Conservation (phyloP, 331 rosid genomes). For the Stylosanthes scabra region DNA sequence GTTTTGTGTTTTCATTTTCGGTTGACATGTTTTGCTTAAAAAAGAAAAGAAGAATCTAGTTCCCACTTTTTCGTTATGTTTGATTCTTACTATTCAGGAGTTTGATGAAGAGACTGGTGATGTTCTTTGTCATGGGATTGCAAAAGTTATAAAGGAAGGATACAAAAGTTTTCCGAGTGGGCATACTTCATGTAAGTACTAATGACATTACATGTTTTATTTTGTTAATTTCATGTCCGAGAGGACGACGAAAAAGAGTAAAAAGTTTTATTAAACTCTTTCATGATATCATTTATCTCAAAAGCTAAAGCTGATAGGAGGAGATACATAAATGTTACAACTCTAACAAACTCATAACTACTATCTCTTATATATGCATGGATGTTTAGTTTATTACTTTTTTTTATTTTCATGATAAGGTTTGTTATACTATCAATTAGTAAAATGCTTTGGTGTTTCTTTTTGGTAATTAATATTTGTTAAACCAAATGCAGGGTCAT, state of each 20-base stretch:
- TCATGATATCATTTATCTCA: too few species aligned
- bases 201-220: neutral
- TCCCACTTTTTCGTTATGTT: neutral
- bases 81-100: slow-evolving; percentile 44
- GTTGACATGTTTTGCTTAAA: neutral
- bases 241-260: too few species aligned
- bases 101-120: slow-evolving; percentile 55
- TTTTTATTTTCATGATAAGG: too few species aligned
- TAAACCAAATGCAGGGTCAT: slow-evolving; percentile 70
- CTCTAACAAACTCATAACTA: too few species aligned
- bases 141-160: slow-evolving; percentile 72
- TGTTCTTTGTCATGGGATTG: slow-evolving; percentile 69
- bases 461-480: slow-evolving; percentile 26
- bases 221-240: too few species aligned
- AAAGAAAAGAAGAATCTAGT: neutral
- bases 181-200: slow-evolving; percentile 82
- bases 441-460: neutral
- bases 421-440: neutral
- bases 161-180: slow-evolving; percentile 95
- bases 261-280: too few species aligned
- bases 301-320: too few species aligned
- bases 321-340: too few species aligned
- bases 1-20: neutral
- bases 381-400: neutral
- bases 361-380: too few species aligned